These are phyloP conservation scores for Penicillium hesseltinei DNA, from an alignment of 2,329 filamentous ascomycete genomes.

Conservation along the genomic window DNA sequence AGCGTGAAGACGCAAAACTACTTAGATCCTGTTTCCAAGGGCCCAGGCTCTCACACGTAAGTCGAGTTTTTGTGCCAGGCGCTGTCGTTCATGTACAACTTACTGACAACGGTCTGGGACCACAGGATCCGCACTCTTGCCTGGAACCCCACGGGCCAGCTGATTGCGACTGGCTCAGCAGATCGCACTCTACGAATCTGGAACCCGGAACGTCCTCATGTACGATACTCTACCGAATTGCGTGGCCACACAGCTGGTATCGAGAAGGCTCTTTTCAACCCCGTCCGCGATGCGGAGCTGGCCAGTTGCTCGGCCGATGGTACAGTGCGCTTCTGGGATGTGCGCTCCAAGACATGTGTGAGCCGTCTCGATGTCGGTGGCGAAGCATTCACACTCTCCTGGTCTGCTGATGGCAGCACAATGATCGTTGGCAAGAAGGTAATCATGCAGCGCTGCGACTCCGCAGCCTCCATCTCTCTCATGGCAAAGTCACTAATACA, in stretches of 20 bases:
- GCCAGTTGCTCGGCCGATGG: conserved; percentile 51
- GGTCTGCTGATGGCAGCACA: conserved; percentile 49
- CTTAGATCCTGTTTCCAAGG: conserved; percentile 59
- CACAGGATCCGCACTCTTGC: conserved; percentile 72
- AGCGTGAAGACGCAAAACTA: conserved; percentile 70
- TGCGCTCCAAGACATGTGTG: conserved; percentile 49
- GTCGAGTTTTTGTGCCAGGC: conserved; percentile 33
- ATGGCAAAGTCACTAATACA: neutral
- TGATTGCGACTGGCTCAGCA: conserved; percentile 83
- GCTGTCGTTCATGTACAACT: neutral
- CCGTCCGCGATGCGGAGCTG: conserved; percentile 49
- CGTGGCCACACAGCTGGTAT: conserved; percentile 48
- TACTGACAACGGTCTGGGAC: conserved; percentile 9
- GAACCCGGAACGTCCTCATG: conserved; percentile 61
- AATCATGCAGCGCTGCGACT: conserved; percentile 4
- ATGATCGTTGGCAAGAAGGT: conserved; percentile 51
- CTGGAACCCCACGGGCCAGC: conserved; percentile 82
- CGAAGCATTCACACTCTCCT: conserved; percentile 50
- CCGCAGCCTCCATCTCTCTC: neutral
- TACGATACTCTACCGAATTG: conserved; percentile 49
- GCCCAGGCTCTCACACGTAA: conserved; percentile 57
- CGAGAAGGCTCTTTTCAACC: conserved; percentile 51
- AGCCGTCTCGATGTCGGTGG: conserved; percentile 50
- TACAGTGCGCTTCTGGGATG: conserved; percentile 52
- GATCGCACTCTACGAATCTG: conserved; percentile 89